Base-by-base conservation (phyloP, 768 basidiomycete species). In the Ramaria sp. region DNA sequence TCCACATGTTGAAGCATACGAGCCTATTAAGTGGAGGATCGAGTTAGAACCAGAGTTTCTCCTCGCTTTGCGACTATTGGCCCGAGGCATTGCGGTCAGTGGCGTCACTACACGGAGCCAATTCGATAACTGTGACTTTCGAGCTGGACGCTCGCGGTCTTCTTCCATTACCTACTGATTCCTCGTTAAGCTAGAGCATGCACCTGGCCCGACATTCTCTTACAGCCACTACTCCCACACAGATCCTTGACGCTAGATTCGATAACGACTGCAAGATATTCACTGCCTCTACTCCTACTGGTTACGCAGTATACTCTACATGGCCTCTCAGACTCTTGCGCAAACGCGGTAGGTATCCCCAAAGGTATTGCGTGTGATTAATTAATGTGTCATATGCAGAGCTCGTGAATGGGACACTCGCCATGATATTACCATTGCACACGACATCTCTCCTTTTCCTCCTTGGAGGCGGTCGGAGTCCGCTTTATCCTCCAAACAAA, bases 401-500 rank as follows among this genome's bases (percentile, higher is more conserved):
- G 65, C 72, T 92, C 53, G 76, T 76, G 13, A 84, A 84, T 37
- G 89, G 90, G 27, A 91, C 90, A 1, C 73, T 92, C 1, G 71
- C 84, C n/a, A 74, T 78, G 24, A 85, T 79, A 16, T 75, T 88
- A 13, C 91, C 91, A 2, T 70, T 89, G 53, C 88, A 93, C 63
- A 77, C 82, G 10, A 83, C 88, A 10, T 90, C 88, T 56, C 71
- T 94, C 20, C 73, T 93, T 48, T 91, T 92, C 67, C 80, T 94
- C 45, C 73, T 92, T 52, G 91, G 91, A 48, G 91, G 91, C 43
- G 89, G 91, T 37, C 78, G 82, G 52, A 91, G 87, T 65, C 91
- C 91, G 28, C 77, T 85, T 9, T 94, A 92, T 68, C 87, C 92
- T 27, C 87, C 85, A 27, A 94, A 94, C 70, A 94, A 95, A 71